These are phyloP conservation scores for Ceratocystis lukuohia DNA, from an alignment of 2,329 filamentous ascomycete genomes.

Conservation along the genomic window DNA sequence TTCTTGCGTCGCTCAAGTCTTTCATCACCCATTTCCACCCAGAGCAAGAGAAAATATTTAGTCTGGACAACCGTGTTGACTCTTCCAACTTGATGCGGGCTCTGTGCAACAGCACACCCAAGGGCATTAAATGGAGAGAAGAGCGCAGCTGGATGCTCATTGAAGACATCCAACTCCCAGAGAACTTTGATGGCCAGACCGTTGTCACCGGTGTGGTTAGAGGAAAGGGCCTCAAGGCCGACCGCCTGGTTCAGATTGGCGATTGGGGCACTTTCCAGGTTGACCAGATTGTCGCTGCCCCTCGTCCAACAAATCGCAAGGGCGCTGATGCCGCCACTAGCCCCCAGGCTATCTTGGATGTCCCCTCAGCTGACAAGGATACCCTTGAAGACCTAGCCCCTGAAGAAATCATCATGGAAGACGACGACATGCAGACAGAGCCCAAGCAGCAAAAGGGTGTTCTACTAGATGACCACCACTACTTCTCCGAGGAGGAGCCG, in stretches of 20 bases:
- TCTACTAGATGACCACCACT: slow-evolving; percentile 89
- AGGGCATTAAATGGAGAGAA: slow-evolving; percentile 90
- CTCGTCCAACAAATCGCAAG: slow-evolving; percentile 45
- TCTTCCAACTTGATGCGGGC: slow-evolving; percentile 82
- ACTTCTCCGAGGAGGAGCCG: slow-evolving; percentile 80
- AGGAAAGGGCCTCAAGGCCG: slow-evolving; percentile 75
- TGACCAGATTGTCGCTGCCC: slow-evolving; percentile 70
- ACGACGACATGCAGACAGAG: slow-evolving; percentile 35
- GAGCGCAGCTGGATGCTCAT: slow-evolving; percentile 91
- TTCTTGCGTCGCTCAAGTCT: slow-evolving; percentile 72
- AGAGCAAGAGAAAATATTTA: slow-evolving; percentile 79
- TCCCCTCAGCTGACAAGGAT: slow-evolving; percentile 67
- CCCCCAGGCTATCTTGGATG: slow-evolving; percentile 48
- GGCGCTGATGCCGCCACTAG: slow-evolving; percentile 57
- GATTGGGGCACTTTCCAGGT: slow-evolving; percentile 93
- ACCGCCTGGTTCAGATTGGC: slow-evolving; percentile 78
- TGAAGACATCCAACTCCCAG: slow-evolving; percentile 64
- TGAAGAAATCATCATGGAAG: slow-evolving; percentile 64
- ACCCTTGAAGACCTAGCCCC: slow-evolving; percentile 73
- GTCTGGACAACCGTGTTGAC: slow-evolving; percentile 76
- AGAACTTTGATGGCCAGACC: slow-evolving; percentile 46
- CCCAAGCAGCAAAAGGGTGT: slow-evolving; percentile 62
- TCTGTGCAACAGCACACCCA: slow-evolving; percentile 80
- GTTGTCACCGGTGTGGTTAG: slow-evolving; percentile 74
- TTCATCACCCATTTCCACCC: slow-evolving; percentile 94